A percentile compares a stretch with the other conserved stretches of the same genome.
phyloP scores from a whole-genome alignment of 805 yeast species.

The Komagataella pastoris region DNA sequence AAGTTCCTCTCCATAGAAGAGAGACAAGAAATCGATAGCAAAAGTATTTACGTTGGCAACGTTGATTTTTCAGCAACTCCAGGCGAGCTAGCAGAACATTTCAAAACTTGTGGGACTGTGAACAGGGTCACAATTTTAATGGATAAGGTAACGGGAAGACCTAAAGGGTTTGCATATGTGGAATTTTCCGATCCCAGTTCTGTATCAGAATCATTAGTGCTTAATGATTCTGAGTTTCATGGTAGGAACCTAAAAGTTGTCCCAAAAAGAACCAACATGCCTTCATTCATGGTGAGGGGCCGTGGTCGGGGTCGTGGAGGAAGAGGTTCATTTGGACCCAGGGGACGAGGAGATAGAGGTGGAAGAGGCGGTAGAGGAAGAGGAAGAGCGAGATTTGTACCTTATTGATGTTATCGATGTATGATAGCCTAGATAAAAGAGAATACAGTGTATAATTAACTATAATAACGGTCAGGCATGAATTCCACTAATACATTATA shows the following conservation, averaged over 20 bases:
- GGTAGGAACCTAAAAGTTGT: conserved; percentile 63
- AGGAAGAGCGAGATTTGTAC: conserved; percentile 19
- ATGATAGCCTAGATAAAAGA: background rate
- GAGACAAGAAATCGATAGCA: conserved; percentile 57
- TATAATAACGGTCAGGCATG: background rate
- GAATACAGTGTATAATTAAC: background rate
- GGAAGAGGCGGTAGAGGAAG: conserved; percentile 11
- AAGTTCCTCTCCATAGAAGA: conserved; percentile 12
- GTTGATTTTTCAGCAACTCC: conserved; percentile 75
- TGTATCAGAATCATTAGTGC: conserved; percentile 50
- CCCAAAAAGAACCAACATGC: conserved; percentile 72
- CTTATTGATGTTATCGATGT: conserved; percentile 10
- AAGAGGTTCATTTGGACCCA: conserved; percentile 10
- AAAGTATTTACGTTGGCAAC: conserved; percentile 73
- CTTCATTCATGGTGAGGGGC: conserved; percentile 45
- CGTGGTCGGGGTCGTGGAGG: conserved; percentile 30
- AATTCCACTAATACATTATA: background rate
- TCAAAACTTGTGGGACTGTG: conserved; percentile 56
- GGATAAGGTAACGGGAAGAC: conserved; percentile 66
- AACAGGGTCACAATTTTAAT: conserved; percentile 68
- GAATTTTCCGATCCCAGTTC: conserved; percentile 63
- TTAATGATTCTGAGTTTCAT: conserved; percentile 52
- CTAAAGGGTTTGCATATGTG: conserved; percentile 80
- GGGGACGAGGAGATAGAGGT: conserved; percentile 10
- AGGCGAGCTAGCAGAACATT: conserved; percentile 65